phyloP scores from a whole-genome alignment of 2,329 filamentous ascomycete genomes.

The Claviceps pusilla region DNA sequence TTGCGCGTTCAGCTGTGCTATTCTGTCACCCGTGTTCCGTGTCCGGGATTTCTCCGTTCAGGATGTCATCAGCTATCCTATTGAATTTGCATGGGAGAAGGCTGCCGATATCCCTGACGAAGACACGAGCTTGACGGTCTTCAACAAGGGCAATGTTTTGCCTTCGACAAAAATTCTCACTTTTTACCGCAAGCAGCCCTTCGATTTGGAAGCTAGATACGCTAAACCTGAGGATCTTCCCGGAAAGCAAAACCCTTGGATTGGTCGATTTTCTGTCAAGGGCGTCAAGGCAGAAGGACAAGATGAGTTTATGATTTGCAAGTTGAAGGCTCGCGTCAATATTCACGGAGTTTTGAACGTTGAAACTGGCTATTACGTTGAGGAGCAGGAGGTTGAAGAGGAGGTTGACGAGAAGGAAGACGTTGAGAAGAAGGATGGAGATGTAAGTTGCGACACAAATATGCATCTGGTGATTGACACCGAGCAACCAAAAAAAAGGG shows the following conservation, averaged over 20 bases:
- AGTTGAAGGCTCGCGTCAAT: slow-evolving; percentile 94
- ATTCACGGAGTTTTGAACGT: slow-evolving; percentile 92
- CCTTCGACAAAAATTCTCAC: slow-evolving; percentile 98
- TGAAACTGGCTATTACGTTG: slow-evolving; percentile 93
- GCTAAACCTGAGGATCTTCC: slow-evolving; percentile 74
- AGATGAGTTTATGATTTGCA: slow-evolving; percentile 99
- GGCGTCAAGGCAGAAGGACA: slow-evolving; percentile 85
- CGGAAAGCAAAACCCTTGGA: slow-evolving; percentile 85
- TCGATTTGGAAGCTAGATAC: slow-evolving; percentile 91
- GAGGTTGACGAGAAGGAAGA: slow-evolving; percentile 69
- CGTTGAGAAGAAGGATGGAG: slow-evolving; percentile 49
- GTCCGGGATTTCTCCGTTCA: slow-evolving; percentile 96
- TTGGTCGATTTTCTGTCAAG: slow-evolving; percentile 95
- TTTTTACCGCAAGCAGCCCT: slow-evolving; percentile 96
- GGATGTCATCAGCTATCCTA: slow-evolving; percentile 95
- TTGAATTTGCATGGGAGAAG: slow-evolving; percentile 98
- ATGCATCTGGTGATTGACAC: neutral
- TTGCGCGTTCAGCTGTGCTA: slow-evolving; percentile 93
- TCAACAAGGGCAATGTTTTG: slow-evolving; percentile 92
- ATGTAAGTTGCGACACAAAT: slow-evolving; percentile 44
- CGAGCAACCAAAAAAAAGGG: neutral
- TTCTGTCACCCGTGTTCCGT: slow-evolving; percentile 92
- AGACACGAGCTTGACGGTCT: slow-evolving; percentile 92
- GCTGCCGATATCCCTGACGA: slow-evolving; percentile 95
- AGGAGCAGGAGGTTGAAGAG: slow-evolving; percentile 95